Evolutionary conservation across 495 filamentous ascomycete genomes (phyloP), one percentile per base, ranked within the genome.

Genomic region (Hypoxylon cercidicola): DNA sequence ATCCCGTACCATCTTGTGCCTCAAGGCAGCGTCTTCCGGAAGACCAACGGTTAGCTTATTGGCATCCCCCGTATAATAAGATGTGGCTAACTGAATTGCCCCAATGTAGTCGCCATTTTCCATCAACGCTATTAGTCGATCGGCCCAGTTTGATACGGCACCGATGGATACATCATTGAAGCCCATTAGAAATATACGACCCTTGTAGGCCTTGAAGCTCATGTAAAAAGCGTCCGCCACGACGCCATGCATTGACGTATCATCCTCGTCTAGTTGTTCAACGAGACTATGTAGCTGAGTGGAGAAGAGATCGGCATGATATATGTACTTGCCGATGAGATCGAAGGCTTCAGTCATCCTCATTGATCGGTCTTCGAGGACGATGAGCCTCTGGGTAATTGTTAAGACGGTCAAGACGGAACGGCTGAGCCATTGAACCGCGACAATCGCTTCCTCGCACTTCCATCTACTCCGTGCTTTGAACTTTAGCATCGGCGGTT

Each of bases 151-250:
- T 11, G 96, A 97, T 44, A 99, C 77, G 30, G 88, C 89, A 18
- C 95, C 95, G 46, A 98, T 88, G 2, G 92, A 90, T 8, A 97
- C 77, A 69, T 98, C 95, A 72, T 90, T 92, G 78, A 91, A 92
- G 39, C 94, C 94, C 18, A 99, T 81, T 11, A 98, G 79, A 71
- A 98, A 99, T 41, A 97, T 80, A 11, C 95, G 87, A 13, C 96
- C 93, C 75, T 98, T 99, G 75, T 97, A 97, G 4, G 91, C 86
- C 61, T 91, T 91, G 74, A 98, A 93, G 73, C 96, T 97, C 89
- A 97, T 97, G 71, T 95, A 91, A 67, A 97, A 99, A 13, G 96
- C 95, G 80, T 99, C 96, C 12, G 94, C 94, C 43, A 99, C 92
- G 16, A 97, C 93, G 1, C 93, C 93, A 76, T 97, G 95, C 89